These are phyloP conservation scores for Nakazawaea pomicola DNA, from an alignment of 805 yeast species.

Conservation along the genomic window DNA sequence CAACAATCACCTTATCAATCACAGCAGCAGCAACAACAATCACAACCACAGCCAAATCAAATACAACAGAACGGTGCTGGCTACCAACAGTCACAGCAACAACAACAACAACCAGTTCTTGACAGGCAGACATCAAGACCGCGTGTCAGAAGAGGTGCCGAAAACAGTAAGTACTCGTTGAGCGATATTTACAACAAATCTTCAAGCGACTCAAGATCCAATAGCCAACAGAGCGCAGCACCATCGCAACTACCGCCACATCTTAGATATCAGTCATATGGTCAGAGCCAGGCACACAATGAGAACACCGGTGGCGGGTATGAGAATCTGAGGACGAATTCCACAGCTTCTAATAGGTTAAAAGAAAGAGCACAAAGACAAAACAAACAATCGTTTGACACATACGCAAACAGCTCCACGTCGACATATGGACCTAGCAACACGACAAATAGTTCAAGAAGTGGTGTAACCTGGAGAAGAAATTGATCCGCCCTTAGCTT, in stretches of 20 bases:
- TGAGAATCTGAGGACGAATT: slow-evolving; percentile 1
- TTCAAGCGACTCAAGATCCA: not conserved
- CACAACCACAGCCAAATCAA: slow-evolving; percentile 2
- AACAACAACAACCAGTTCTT: too few relatives aligned
- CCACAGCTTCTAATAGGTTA: slow-evolving; percentile 8
- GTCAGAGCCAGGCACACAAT: not conserved
- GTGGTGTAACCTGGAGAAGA: slow-evolving; percentile 1
- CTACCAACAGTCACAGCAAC: slow-evolving; percentile 3
- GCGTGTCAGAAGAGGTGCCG: too few relatives aligned
- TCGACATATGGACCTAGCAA: not conserved
- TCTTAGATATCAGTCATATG: not conserved
- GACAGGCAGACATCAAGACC: too few relatives aligned
- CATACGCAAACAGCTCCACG: not conserved
- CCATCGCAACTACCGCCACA: not conserved
- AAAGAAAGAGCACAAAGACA: slow-evolving; percentile 10
- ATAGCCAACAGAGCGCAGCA: not conserved
- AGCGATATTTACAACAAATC: slow-evolving; percentile 13
- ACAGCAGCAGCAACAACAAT: slow-evolving; percentile 8
- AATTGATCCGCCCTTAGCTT: not conserved
- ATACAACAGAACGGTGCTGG: not conserved
- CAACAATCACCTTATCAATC: not conserved
- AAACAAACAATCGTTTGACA: slow-evolving; percentile 7
- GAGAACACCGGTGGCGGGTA: not conserved
- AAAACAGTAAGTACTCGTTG: slow-evolving; percentile 12
- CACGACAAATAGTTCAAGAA: not conserved